Evolutionary conservation across 768 basidiomycete genomes (phyloP), one percentile per base, ranked within the genome.

Genomic region (Boletus pseudopeckii): DNA sequence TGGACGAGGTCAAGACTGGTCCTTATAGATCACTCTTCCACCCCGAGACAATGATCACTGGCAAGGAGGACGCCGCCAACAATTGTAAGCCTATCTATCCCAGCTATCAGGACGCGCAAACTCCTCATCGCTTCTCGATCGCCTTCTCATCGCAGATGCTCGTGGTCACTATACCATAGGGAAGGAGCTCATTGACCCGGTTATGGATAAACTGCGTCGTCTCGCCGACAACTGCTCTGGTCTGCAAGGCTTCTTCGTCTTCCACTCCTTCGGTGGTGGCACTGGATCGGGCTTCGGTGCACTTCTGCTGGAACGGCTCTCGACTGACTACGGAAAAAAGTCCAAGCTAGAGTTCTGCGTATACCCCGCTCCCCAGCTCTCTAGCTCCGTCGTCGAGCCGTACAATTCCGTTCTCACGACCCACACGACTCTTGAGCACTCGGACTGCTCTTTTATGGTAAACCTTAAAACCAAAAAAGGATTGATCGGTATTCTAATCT

Each of bases 381-480:
- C 92, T 45, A 97, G 87, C 76, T 98, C 96, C 34, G 90, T 98
- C 56, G 97, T 99, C 41, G 97, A 99, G 74, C 97, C 97, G 2
- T 99, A 99, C 80, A 99, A 99, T 81, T 90, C 90, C 1, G 90
- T 97, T 49, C 80, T 99, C 57, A 98, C 97, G 45, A 99, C 97
- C 45, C 97, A 99, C 74, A 98, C 97, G 40, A 98, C 97, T 52
- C 86, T 98, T 54, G 97, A 98, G 74, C 97, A 99, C 76, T 97
- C 97, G n/a, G 97, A 99, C 77, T 99, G 97, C 74, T 98, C 97
- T 36, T 99, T 99, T 82, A 98, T 99, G 96, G 97, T 88, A 58
- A 47, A 49, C 50, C 11, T 14, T 24, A 20, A 50, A 33, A 15
- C 11, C 32, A 45, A 33, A 24, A 32, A 20, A 44, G 10, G 22